These are phyloP conservation scores for Eucalyptus microcorys DNA, from an alignment of 345 rosid species.

Conservation along the genomic window DNA sequence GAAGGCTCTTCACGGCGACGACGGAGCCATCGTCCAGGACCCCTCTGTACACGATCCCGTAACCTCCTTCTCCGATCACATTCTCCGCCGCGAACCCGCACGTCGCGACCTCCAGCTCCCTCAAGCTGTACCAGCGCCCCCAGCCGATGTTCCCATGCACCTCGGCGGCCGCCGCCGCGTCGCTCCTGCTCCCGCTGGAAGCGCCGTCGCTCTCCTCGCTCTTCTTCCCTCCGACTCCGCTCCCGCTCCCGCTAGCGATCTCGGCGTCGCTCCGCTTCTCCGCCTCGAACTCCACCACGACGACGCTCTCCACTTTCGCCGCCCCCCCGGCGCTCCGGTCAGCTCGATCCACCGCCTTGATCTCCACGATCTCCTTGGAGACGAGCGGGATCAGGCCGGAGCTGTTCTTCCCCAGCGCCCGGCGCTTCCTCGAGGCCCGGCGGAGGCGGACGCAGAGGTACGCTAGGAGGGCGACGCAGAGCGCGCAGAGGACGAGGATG, in stretches of 20 bases:
- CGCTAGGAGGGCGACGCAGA: conserved; percentile 16
- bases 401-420: conserved; percentile 49
- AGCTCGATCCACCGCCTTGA: conserved; percentile 29
- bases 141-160: conserved; percentile 60
- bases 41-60: conserved; percentile 82
- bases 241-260: not conserved
- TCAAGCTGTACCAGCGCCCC: conserved; percentile 86
- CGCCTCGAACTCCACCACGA: not conserved
- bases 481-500: conserved; percentile 14
- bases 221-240: not conserved
- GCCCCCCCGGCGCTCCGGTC: not conserved
- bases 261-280: not conserved
- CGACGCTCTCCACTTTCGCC: not conserved
- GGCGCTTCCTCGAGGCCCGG: conserved; percentile 41
- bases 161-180: conserved; percentile 21
- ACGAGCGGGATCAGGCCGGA: conserved; percentile 69
- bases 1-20: conserved; percentile 90
- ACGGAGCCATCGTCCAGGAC: conserved; percentile 63
- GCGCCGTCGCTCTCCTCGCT: conserved; percentile 24
- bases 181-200: conserved; percentile 40
- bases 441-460: conserved; percentile 34
- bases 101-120: conserved; percentile 83
- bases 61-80: conserved; percentile 92
- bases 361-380: conserved; percentile 64
- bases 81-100: conserved; percentile 67